Percentiles rank a stretch among this genome's conserved stretches.
Conservation (phyloP, 1,284 basidiomycete genomes). For the Pseudozyma pruni region DNA sequence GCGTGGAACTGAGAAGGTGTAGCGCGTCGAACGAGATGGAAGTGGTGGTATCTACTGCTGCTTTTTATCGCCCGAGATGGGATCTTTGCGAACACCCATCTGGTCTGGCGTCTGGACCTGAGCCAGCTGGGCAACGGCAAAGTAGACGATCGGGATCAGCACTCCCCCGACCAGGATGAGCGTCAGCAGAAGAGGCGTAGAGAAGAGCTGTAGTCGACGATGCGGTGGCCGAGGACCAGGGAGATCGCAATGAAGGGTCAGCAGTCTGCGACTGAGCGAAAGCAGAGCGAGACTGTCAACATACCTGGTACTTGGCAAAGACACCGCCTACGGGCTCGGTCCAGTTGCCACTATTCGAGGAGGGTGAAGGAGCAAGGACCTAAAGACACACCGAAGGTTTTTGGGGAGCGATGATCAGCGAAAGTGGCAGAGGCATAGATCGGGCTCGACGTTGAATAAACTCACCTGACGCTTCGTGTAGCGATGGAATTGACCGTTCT, state of each 20-base stretch:
- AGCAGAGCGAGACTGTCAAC: too few species aligned
- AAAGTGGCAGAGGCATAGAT: too few species aligned
- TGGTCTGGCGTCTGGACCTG: slow-evolving; percentile 48
- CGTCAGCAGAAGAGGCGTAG: slow-evolving; percentile 39
- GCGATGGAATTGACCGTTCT: background rate
- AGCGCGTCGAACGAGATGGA: background rate
- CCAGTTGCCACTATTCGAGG: slow-evolving; percentile 31
- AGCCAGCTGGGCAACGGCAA: slow-evolving; percentile 49
- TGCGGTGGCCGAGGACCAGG: background rate
- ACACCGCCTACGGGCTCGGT: slow-evolving; percentile 41
- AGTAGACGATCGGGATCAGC: slow-evolving; percentile 40
- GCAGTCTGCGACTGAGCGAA: too few species aligned
- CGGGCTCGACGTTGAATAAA: background rate
- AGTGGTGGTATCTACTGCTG: slow-evolving; percentile 30
- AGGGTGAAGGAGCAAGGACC: too few species aligned
- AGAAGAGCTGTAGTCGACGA: slow-evolving; percentile 34
- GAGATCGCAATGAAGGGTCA: background rate
- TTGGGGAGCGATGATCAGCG: too few species aligned
- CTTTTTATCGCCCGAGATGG: slow-evolving; percentile 52
- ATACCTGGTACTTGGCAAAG: slow-evolving; percentile 48
- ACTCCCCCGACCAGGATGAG: slow-evolving; percentile 40
- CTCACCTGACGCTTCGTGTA: slow-evolving; percentile 41
- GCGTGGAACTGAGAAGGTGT: too few species aligned
- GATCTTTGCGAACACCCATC: slow-evolving; percentile 50
- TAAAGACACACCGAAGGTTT: too few species aligned